phyloP scores from a whole-genome alignment of 768 basidiomycete species.

The Trametes elegans region DNA sequence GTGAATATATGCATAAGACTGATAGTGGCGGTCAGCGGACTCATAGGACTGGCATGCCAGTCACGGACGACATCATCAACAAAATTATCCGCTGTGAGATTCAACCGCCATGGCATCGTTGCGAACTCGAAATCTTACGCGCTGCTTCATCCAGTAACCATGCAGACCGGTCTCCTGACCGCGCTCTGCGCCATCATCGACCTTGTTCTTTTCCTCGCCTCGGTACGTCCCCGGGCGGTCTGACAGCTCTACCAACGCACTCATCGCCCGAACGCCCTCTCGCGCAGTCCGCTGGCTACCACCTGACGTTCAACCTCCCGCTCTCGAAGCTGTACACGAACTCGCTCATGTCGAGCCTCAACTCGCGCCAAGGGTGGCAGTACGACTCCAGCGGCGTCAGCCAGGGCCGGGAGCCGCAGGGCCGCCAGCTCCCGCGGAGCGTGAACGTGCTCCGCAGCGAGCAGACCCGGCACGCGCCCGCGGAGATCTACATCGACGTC shows the following conservation, averaged over 20 bases:
- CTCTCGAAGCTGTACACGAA: conserved; percentile 41
- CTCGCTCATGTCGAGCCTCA: conserved; percentile 38
- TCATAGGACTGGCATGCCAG: conserved; percentile 41
- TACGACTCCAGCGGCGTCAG: conserved; percentile 18
- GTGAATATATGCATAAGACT: neutral
- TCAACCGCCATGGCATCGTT: neutral
- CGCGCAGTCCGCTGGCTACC: conserved; percentile 26
- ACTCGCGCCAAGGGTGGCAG: conserved; percentile 36
- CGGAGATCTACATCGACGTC: too few relatives aligned
- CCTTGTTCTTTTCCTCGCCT: conserved; percentile 31
- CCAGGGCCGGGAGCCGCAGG: neutral
- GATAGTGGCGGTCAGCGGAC: conserved; percentile 27
- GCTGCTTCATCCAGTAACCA: conserved; percentile 29
- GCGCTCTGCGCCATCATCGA: conserved; percentile 31
- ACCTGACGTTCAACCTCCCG: conserved; percentile 37
- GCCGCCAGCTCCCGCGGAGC: neutral
- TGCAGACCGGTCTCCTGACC: conserved; percentile 38
- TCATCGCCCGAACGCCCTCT: neutral
- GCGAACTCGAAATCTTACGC: too few relatives aligned
- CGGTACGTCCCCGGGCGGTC: too few relatives aligned
- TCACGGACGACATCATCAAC: conserved; percentile 42
- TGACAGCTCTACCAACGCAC: neutral
- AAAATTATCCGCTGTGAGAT: conserved; percentile 43
- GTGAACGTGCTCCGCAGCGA: conserved; percentile 8
- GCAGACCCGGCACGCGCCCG: neutral